Percentiles rank a stretch among this genome's conserved stretches.
Conservation (phyloP, 371 early-diverging fungal genomes). For the Rhizopus stolonifer region DNA sequence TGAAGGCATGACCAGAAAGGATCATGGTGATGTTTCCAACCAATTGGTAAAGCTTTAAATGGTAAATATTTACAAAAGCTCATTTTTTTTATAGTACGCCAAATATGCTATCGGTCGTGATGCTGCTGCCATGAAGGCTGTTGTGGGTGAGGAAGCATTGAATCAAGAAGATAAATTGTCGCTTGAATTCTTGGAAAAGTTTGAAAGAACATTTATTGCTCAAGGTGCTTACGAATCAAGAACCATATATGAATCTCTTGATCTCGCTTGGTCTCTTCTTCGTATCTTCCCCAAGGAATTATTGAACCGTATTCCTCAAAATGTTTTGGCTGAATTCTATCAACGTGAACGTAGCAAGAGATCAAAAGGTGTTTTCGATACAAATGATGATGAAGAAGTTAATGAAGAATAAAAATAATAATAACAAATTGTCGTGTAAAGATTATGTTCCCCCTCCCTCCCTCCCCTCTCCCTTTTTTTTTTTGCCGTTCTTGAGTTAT, state of each 20-base stretch:
- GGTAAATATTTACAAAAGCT: background rate
- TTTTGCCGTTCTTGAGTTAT: too few species aligned
- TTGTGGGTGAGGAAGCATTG: slow-evolving; percentile 99
- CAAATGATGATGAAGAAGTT: slow-evolving; percentile 33
- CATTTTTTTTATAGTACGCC: slow-evolving; percentile 77
- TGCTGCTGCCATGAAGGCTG: slow-evolving; percentile 99
- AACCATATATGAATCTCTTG: slow-evolving; percentile 97
- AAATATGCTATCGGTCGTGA: slow-evolving; percentile 99
- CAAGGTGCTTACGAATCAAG: slow-evolving; percentile 95
- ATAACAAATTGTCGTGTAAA: background rate
- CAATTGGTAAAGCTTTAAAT: slow-evolving; percentile 74
- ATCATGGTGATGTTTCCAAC: slow-evolving; percentile 99
- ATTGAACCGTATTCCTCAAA: slow-evolving; percentile 99
- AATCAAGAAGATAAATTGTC: slow-evolving; percentile 98
- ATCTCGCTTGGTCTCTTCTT: slow-evolving; percentile 98
- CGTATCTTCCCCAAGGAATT: slow-evolving; percentile 99
- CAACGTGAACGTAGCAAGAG: slow-evolving; percentile 72
- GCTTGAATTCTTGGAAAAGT: slow-evolving; percentile 99
- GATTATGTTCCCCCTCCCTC: background rate
- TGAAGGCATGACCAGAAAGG: slow-evolving; percentile 98
- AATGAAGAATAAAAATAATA: background rate
- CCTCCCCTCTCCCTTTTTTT: too few species aligned
- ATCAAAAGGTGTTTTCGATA: slow-evolving; percentile 52
- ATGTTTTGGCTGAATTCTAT: slow-evolving; percentile 95
- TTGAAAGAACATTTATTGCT: slow-evolving; percentile 97